phyloP scores from a whole-genome alignment of 2,329 filamentous ascomycete species.

The Ceratocystiopsis brevicomis region DNA sequence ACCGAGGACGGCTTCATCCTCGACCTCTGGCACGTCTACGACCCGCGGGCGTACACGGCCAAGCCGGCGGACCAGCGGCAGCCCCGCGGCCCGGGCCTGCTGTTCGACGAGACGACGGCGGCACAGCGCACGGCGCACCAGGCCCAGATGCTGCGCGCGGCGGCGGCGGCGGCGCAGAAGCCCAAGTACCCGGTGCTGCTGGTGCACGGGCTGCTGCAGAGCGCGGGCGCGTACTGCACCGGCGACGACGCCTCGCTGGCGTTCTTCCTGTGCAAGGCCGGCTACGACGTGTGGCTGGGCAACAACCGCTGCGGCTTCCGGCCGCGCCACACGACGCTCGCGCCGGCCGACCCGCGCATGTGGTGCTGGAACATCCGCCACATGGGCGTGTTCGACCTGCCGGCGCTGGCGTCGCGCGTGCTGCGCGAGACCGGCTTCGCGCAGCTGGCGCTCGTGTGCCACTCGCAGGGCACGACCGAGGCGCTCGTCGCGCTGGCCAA shows the following conservation, averaged over 20 bases:
- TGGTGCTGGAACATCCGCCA: conserved; percentile 94
- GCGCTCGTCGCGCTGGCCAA: conserved; percentile 76
- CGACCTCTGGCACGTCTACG: conserved; percentile 73
- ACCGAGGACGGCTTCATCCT: conserved; percentile 91
- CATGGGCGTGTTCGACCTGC: conserved; percentile 78
- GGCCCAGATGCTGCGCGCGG: conserved; percentile 6
- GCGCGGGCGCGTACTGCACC: conserved; percentile 69
- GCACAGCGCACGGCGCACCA: conserved; percentile 2
- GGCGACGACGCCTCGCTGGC: conserved; percentile 82
- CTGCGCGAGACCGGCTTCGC: conserved; percentile 65
- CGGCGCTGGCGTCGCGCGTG: conserved; percentile 63
- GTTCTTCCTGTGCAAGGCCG: conserved; percentile 80
- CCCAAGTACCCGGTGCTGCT: conserved; percentile 68
- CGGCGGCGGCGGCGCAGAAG: conserved; percentile 21
- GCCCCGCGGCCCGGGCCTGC: conserved; percentile 35
- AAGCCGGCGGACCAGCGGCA: conserved; percentile 28
- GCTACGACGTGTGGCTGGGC: conserved; percentile 89
- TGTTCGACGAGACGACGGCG: conserved; percentile 31
- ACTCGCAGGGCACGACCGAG: conserved; percentile 83
- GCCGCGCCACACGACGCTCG: conserved; percentile 54
- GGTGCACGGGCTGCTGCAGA: conserved; percentile 78
- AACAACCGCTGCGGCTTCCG: conserved; percentile 81
- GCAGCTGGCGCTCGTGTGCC: conserved; percentile 66
- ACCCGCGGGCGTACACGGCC: conserved; percentile 53
- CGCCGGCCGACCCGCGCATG: conserved; percentile 67